phyloP scores from a whole-genome alignment of 1,284 basidiomycete species.

The Ustilago loliicola region DNA sequence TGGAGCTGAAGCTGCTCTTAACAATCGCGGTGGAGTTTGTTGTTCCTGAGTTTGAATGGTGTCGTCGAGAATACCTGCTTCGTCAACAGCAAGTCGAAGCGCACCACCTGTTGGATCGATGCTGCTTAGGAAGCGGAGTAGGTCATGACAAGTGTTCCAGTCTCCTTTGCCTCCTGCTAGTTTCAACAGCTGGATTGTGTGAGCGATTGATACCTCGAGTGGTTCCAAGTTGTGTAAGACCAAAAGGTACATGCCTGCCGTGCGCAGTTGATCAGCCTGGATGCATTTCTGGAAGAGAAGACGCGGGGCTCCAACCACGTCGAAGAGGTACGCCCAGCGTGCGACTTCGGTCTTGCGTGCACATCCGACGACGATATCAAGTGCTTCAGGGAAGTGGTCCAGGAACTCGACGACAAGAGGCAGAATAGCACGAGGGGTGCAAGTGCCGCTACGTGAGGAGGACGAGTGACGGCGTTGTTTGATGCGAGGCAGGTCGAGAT shows the following conservation, averaged over 20 bases:
- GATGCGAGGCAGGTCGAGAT: conserved; percentile 20
- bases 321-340: conserved; percentile 89
- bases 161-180: conserved; percentile 51
- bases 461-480: not conserved
- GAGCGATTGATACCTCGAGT: conserved; percentile 74
- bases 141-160: conserved; percentile 70
- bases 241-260: conserved; percentile 91
- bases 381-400: conserved; percentile 89
- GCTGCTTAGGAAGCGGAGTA: conserved; percentile 70
- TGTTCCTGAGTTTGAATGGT: not conserved
- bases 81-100: conserved; percentile 33
- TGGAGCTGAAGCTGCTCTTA: conserved; percentile 20
- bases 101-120: conserved; percentile 75
- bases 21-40: conserved; percentile 18
- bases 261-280: conserved; percentile 80
- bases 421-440: conserved; percentile 73
- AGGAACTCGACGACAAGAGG: conserved; percentile 86
- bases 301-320: conserved; percentile 88
- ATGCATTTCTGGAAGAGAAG: conserved; percentile 91
- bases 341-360: conserved; percentile 97
- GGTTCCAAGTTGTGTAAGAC: conserved; percentile 94
- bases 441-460: conserved; percentile 47
- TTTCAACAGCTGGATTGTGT: conserved; percentile 61
- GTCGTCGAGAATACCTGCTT: conserved; percentile 30
- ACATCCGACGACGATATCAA: conserved; percentile 95